Evolutionary conservation across 164 flowering plant species (phyloP), one percentile per base, ranked within the genome.

Genomic region (Paratinospora sagittata): DNA sequence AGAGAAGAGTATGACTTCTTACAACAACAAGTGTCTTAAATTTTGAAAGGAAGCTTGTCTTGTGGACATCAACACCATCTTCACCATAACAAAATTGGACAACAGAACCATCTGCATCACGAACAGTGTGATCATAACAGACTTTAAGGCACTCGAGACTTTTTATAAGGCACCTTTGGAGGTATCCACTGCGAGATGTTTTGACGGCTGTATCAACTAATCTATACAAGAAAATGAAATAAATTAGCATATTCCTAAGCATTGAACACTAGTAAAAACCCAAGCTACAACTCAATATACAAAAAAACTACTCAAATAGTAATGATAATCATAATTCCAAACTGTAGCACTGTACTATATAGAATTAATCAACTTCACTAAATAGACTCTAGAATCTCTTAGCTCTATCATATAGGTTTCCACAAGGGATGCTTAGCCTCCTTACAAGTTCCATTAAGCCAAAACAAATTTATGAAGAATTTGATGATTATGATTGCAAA

Each of bases 101-200:
- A 13, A 96, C 78, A 61, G 98, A 91, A 52, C 98, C 97, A 88
- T 96, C 99, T 61, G 90, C 82, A 84, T 96, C 98, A 72, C 99
- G 98, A 19, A 93, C 99, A 27, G 96, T 96, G 74, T 86, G 78
- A 79, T 96, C 99, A 81, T 96, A 96, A 70, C 84, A 70, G 37
- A 96, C 89, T 84, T 84, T 92, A 33, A 96, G 82, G 63, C 87
- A 73, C 78, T 96, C 99, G 0, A 96, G 90, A 78, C 86, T 96
- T 82, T 96, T 96, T 69, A 96, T 70, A 26, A 93, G 81, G 77
- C 99, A 93, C 77, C 99, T 83, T 80, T 96, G 99, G 73, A 96
- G 84, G 79, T 96, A 96, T 74, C 99, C 99, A 85, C 99, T 96
- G 10, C 99, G 98, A 70, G 99, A 91, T 78, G 99, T 96, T 82